Evolutionary conservation across 2,329 filamentous ascomycete species (phyloP).

Genomic region (Fusarium tjaetaba): DNA sequence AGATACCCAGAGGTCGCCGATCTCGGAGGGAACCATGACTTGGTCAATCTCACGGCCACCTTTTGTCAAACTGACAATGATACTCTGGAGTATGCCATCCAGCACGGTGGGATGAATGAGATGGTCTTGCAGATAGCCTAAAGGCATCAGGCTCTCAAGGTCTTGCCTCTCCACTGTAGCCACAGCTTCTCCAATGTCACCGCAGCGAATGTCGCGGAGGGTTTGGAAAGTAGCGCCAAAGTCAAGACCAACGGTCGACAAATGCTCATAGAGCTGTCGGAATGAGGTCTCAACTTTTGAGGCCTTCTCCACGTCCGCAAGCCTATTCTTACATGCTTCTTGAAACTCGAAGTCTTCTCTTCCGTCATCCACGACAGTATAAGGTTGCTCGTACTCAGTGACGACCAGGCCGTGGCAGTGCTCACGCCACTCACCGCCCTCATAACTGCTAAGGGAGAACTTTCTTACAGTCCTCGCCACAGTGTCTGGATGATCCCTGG

Average conservation of each 20-base stretch:
- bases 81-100: constrained; percentile 1
- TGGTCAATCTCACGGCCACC: constrained; percentile 2
- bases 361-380: background rate
- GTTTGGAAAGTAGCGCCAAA: constrained; percentile 4
- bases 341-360: background rate
- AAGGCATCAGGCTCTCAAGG: background rate
- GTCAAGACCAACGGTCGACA: constrained; percentile 3
- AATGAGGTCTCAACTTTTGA: background rate
- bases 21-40: constrained; percentile 6
- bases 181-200: background rate
- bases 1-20: background rate
- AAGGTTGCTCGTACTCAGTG: constrained; percentile 1
- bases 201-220: background rate
- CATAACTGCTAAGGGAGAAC: background rate
- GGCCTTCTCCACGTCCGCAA: background rate
- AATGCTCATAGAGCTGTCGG: constrained; percentile 1
- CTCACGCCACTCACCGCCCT: constrained; percentile 1
- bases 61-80: constrained; percentile 4
- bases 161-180: constrained; percentile 1
- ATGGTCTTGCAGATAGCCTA: background rate
- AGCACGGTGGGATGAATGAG: background rate
- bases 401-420: background rate
- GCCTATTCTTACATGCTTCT: background rate
- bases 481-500: background rate
- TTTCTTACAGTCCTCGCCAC: background rate